Conservation (phyloP, 805 yeast species). For the Isabelozyma gotoi region DNA sequence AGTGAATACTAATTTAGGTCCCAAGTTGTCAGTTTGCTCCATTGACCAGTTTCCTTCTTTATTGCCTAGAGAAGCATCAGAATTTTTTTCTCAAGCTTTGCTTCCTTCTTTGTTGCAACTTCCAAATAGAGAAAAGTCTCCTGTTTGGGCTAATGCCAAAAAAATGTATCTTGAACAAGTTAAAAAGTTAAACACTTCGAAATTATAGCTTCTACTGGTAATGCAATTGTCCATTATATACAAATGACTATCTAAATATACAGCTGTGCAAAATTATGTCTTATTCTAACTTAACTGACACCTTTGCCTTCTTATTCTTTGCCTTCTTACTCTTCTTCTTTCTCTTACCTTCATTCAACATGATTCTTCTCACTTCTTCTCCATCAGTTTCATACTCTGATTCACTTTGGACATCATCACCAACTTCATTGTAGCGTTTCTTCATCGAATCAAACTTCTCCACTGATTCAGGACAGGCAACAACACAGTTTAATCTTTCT, state of each 20-base stretch:
- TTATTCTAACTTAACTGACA: conserved; percentile 58
- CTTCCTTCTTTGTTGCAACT: conserved; percentile 85
- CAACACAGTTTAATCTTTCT: conserved; percentile 86
- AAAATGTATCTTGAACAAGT: conserved; percentile 81
- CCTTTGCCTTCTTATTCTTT: conserved; percentile 22
- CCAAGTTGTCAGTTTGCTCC: conserved; percentile 86
- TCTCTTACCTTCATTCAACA: conserved; percentile 49
- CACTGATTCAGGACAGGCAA: conserved; percentile 70
- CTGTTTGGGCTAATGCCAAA: conserved; percentile 92
- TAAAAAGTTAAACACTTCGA: conserved; percentile 51
- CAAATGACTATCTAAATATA: neutral
- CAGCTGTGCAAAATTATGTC: neutral
- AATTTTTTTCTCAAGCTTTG: conserved; percentile 81
- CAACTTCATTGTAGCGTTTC: conserved; percentile 44
- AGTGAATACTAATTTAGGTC: conserved; percentile 77
- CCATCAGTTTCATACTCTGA: conserved; percentile 78
- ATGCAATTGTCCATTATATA: neutral
- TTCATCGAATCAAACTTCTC: conserved; percentile 74
- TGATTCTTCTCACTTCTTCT: conserved; percentile 58
- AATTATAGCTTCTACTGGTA: neutral
- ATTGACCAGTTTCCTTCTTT: conserved; percentile 96
- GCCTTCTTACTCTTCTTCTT: conserved; percentile 37
- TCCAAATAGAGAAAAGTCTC: conserved; percentile 77
- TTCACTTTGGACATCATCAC: conserved; percentile 45
- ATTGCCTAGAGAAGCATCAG: conserved; percentile 96